phyloP scores from a whole-genome alignment of 768 basidiomycete genomes.

The Flagelloscypha sp. region DNA sequence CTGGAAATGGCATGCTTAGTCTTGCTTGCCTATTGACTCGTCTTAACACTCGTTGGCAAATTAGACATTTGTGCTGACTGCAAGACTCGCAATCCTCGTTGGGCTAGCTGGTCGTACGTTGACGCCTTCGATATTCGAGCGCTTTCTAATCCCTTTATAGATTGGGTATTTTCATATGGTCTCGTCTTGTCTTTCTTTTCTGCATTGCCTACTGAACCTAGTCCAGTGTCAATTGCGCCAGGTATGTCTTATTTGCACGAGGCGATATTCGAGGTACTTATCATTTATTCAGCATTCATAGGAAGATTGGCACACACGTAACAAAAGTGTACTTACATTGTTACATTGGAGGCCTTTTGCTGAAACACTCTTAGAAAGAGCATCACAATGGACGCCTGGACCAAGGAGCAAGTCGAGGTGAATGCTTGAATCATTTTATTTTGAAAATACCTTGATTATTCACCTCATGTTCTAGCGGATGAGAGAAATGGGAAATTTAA shows the following conservation, averaged over 20 bases:
- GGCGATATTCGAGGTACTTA: too few species aligned
- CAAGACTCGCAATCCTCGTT: slow-evolving; percentile 76
- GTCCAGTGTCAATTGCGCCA: slow-evolving; percentile 73
- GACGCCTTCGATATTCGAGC: too few species aligned
- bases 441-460: slow-evolving; percentile 10
- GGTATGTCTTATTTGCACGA: too few species aligned
- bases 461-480: slow-evolving; percentile 44
- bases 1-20: slow-evolving; percentile 65
- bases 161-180: slow-evolving; percentile 87
- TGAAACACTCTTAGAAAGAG: slow-evolving; percentile 57
- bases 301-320: slow-evolving; percentile 91
- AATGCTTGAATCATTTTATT: slow-evolving; percentile 15
- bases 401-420: slow-evolving; percentile 84
- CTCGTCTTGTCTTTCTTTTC: slow-evolving; percentile 8
- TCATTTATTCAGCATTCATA: slow-evolving; percentile 87
- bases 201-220: slow-evolving; percentile 6
- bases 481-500: slow-evolving; percentile 73
- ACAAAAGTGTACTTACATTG: slow-evolving; percentile 72
- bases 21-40: neutral
- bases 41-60: neutral
- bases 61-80: slow-evolving; percentile 90
- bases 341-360: slow-evolving; percentile 1
- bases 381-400: slow-evolving; percentile 80
- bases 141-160: too few species aligned
- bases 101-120: too few species aligned